Conservation (phyloP, 441 rosid genomes). For the Breynia disticha region DNA sequence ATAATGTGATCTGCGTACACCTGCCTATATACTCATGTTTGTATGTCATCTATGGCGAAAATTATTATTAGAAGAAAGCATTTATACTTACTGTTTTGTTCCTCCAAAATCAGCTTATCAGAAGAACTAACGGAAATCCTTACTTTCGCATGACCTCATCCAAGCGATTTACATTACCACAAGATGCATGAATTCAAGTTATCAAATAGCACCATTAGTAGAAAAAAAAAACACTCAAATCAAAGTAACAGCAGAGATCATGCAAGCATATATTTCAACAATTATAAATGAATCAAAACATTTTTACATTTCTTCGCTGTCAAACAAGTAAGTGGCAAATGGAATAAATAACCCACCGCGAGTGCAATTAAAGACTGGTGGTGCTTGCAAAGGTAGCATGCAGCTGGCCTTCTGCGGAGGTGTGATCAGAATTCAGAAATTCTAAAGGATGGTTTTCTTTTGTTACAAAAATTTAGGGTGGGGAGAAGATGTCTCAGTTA, state of each 20-base stretch:
- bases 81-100: slow-evolving; percentile 24
- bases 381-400: too few species aligned
- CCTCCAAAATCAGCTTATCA: slow-evolving; percentile 29
- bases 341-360: too few species aligned
- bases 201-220: neutral
- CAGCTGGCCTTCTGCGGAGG: too few species aligned
- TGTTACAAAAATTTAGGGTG: too few species aligned
- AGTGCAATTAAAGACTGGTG: too few species aligned
- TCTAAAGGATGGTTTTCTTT: too few species aligned
- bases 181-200: slow-evolving; percentile 18
- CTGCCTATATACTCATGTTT: neutral
- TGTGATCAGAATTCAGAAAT: too few species aligned
- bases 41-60: neutral
- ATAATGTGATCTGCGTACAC: neutral
- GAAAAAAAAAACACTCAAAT: neutral
- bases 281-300: neutral
- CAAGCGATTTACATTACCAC: slow-evolving; percentile 54
- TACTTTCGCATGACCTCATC: slow-evolving; percentile 70
- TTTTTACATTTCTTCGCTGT: neutral
- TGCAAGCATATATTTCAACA: neutral
- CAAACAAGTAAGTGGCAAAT: too few species aligned
- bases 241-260: neutral
- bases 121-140: slow-evolving; percentile 68
- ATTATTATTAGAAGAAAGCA: neutral
- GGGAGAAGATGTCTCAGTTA: too few species aligned